Conservation (phyloP, 2,329 filamentous ascomycete species). For the Ilyonectria mors-panacis region DNA sequence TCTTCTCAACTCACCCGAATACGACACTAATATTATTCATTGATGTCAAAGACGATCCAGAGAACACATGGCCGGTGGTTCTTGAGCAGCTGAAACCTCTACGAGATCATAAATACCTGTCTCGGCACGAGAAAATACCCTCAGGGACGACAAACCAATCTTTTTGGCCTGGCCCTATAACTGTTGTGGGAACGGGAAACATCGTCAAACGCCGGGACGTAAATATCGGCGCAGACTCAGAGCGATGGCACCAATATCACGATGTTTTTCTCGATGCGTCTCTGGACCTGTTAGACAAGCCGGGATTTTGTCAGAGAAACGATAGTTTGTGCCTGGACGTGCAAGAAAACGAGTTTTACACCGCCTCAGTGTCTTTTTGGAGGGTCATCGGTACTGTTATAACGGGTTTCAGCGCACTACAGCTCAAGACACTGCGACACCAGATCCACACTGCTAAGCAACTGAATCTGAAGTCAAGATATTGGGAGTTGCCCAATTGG, state of each 20-base stretch:
- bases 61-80: conserved; percentile 46
- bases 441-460: conserved; percentile 65
- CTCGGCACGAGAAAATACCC: conserved; percentile 61
- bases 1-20: conserved; percentile 68
- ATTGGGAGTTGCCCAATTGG: conserved; percentile 75
- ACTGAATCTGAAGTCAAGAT: conserved; percentile 69
- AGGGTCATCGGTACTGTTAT: conserved; percentile 64
- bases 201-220: conserved; percentile 40
- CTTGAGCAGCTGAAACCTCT: conserved; percentile 66
- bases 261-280: conserved; percentile 79
- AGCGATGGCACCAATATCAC: conserved; percentile 49
- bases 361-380: conserved; percentile 72
- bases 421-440: conserved; percentile 58
- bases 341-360: conserved; percentile 70
- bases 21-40: conserved; percentile 74
- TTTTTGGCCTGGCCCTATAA: conserved; percentile 66
- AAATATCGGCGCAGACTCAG: conserved; percentile 33
- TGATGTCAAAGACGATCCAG: conserved; percentile 72
- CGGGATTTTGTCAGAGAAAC: conserved; percentile 29
- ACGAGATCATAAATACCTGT: conserved; percentile 69
- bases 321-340: conserved; percentile 27
- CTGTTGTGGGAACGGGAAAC: conserved; percentile 77
- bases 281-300: conserved; percentile 56
- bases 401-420: conserved; percentile 53
- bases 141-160: conserved; percentile 56